Evolutionary conservation across 345 rosid species (phyloP).

Genomic region (Erysimum cheiranthoides): DNA sequence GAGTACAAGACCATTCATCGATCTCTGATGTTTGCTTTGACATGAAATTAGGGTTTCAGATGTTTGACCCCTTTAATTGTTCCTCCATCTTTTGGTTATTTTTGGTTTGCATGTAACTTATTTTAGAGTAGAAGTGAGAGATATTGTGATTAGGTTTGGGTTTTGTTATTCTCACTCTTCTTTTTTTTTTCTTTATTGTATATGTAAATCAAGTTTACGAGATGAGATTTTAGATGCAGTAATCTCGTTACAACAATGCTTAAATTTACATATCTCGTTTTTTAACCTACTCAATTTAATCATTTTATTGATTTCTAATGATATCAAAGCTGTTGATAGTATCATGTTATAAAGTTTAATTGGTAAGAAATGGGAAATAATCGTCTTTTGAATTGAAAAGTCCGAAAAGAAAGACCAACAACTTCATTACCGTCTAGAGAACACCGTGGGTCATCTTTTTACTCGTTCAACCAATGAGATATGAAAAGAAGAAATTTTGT

Average conservation of each 20-base stretch:
- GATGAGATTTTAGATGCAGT: conserved; percentile 25
- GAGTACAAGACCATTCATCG: conserved; percentile 9
- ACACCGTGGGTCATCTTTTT: conserved; percentile 44
- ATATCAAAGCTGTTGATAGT: conserved; percentile 7
- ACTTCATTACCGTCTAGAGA: conserved; percentile 32
- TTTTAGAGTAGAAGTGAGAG: conserved; percentile 23
- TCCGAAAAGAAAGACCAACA: conserved; percentile 28
- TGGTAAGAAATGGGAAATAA: not conserved
- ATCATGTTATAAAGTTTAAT: not conserved
- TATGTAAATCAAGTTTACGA: conserved; percentile 28
- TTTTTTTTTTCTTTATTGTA: not conserved
- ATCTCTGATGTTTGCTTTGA: conserved; percentile 34
- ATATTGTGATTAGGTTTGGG: conserved; percentile 34
- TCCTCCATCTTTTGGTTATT: conserved; percentile 36
- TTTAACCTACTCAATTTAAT: not conserved
- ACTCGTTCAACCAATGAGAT: conserved; percentile 41
- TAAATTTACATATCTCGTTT: not conserved
- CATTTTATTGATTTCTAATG: not conserved
- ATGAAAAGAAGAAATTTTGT: conserved; percentile 6
- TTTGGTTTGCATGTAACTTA: conserved; percentile 34
- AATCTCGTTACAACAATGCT: conserved; percentile 19
- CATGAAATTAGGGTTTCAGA: conserved; percentile 39
- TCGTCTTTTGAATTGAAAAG: not conserved
- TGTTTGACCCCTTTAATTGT: conserved; percentile 37
- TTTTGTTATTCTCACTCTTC: conserved; percentile 10